Evolutionary conservation across 192 early-diverging fungal genomes (phyloP).

Genomic region (Entomortierella lignicola): DNA sequence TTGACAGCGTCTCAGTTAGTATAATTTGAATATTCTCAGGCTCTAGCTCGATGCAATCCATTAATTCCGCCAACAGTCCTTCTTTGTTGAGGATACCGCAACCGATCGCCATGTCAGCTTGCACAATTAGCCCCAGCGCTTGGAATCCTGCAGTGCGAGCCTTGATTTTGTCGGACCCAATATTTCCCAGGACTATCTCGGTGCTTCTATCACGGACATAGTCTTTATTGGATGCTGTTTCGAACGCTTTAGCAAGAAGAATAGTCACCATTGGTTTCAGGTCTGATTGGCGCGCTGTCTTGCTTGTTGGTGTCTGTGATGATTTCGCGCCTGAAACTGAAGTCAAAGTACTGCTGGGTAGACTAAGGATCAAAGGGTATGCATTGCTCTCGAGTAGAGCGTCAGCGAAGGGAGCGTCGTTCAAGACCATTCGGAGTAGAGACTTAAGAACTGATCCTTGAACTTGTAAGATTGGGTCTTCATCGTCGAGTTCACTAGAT

Average conservation of each 20-base stretch:
- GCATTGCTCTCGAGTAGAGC: slow-evolving; percentile 18
- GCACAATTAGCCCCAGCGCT: slow-evolving; percentile 75
- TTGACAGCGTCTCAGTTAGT: slow-evolving; percentile 65
- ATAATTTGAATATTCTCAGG: slow-evolving; percentile 72
- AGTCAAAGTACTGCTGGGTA: slow-evolving; percentile 1
- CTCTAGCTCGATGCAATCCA: slow-evolving; percentile 87
- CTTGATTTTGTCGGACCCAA: slow-evolving; percentile 47
- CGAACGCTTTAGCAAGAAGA: slow-evolving; percentile 42
- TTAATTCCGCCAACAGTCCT: slow-evolving; percentile 77
- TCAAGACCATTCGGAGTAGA: slow-evolving; percentile 41
- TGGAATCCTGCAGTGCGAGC: slow-evolving; percentile 48
- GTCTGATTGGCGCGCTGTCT: slow-evolving; percentile 17
- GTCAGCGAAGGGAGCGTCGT: slow-evolving; percentile 33
- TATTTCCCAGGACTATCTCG: slow-evolving; percentile 35
- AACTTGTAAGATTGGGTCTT: slow-evolving; percentile 3
- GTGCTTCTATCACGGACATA: slow-evolving; percentile 17
- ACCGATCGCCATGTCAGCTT: slow-evolving; percentile 70
- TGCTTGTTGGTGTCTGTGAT: background rate
- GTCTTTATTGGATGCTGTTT: slow-evolving; percentile 40
- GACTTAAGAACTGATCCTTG: slow-evolving; percentile 30
- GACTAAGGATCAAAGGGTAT: slow-evolving; percentile 17
- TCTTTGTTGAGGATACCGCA: slow-evolving; percentile 67
- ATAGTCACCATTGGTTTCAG: slow-evolving; percentile 39
- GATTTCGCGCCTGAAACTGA: background rate
- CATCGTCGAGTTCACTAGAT: background rate